These are phyloP conservation scores for Stentor roeselii DNA, from an alignment of 73 alveolate genomes.

Conservation along the genomic window DNA sequence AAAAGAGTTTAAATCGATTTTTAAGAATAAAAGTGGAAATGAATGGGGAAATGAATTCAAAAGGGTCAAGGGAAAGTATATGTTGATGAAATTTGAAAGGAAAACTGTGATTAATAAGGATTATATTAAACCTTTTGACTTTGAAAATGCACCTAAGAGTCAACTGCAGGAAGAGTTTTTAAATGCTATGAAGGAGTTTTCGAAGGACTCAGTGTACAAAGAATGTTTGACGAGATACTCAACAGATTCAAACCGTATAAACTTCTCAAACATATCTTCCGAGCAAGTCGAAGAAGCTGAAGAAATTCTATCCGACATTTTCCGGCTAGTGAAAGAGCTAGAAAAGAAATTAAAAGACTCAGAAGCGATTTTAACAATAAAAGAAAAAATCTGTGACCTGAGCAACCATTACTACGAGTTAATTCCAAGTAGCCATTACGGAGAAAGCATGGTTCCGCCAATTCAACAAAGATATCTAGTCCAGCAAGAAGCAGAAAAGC, in stretches of 20 bases:
- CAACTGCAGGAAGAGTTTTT: neutral
- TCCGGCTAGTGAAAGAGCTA: conserved; percentile 55
- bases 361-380: conserved; percentile 37
- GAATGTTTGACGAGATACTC: conserved; percentile 67
- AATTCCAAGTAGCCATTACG: conserved; percentile 74
- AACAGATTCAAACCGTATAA: conserved; percentile 66
- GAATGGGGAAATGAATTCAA: conserved; percentile 71
- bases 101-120: conserved; percentile 38
- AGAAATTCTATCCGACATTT: conserved; percentile 60
- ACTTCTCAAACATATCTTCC: conserved; percentile 64
- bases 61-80: conserved; percentile 43
- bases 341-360: conserved; percentile 36
- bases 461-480: conserved; percentile 39
- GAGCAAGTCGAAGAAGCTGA: conserved; percentile 62
- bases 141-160: conserved; percentile 18
- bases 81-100: conserved; percentile 26
- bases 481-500: conserved; percentile 38
- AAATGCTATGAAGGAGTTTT: neutral
- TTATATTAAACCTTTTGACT: conserved; percentile 35
- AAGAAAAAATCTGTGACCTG: conserved; percentile 73
- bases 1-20: conserved; percentile 82
- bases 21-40: conserved; percentile 79
- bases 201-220: conserved; percentile 32
- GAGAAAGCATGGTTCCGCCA: conserved; percentile 69
- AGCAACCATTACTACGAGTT: conserved; percentile 87